These are phyloP conservation scores for Ophiosphaerella narmari DNA, from an alignment of 2,329 filamentous ascomycete genomes.

Conservation along the genomic window DNA sequence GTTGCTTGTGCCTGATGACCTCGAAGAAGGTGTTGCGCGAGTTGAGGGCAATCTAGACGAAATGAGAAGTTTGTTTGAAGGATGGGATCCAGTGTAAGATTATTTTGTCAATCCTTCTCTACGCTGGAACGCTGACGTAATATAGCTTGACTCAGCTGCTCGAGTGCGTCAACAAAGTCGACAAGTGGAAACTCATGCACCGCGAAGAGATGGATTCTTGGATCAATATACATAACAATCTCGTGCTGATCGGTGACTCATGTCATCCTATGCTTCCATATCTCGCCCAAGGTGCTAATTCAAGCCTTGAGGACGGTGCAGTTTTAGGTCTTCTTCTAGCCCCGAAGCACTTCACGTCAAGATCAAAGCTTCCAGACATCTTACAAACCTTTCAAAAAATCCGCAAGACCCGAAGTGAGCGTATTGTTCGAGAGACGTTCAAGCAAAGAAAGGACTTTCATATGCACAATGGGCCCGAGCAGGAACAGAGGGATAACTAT, in stretches of 20 bases:
- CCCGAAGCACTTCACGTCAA: constrained; percentile 15
- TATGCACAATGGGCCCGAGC: constrained; percentile 58
- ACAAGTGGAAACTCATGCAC: constrained; percentile 73
- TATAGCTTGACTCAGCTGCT: constrained; percentile 26
- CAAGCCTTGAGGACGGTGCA: constrained; percentile 69
- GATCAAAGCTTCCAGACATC: constrained; percentile 40
- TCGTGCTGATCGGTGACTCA: constrained; percentile 53
- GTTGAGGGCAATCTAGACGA: constrained; percentile 62
- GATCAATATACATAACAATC: constrained; percentile 56
- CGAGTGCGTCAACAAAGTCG: constrained; percentile 59
- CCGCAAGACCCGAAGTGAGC: constrained; percentile 55
- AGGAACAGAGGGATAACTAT: constrained; percentile 61
- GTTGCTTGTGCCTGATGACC: constrained; percentile 66
- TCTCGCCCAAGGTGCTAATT: constrained; percentile 60
- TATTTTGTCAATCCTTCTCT: constrained; percentile 39
- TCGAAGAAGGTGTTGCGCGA: constrained; percentile 59
- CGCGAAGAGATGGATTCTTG: constrained; percentile 41
- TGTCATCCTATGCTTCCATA: constrained; percentile 45
- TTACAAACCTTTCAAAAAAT: constrained; percentile 53
- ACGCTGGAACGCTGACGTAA: constrained; percentile 24
- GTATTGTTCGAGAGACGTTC: constrained; percentile 67
- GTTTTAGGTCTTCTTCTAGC: constrained; percentile 63
- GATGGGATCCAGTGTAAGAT: constrained; percentile 65
- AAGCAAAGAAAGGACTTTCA: constrained; percentile 51
- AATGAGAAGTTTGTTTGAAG: constrained; percentile 63